A percentile compares a stretch with the other conserved stretches of the same genome.
phyloP scores from a whole-genome alignment of 73 alveolate species.

The Tetrahymena borealis region DNA sequence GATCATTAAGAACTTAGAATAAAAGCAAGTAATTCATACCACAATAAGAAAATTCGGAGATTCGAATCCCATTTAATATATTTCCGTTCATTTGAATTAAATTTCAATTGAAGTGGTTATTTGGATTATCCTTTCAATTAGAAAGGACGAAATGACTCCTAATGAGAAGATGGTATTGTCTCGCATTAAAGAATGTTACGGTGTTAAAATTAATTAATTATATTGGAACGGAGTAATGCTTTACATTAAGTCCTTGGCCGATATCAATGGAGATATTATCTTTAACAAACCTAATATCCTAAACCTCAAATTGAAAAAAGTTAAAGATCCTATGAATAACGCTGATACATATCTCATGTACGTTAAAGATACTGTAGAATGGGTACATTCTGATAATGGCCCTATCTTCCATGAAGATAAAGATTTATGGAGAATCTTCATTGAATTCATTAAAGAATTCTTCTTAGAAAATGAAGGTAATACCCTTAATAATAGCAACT shows the following conservation, averaged over 20 bases:
- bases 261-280: conserved; percentile 20
- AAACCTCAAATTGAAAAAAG: not conserved
- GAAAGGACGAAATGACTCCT: conserved; percentile 72
- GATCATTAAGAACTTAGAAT: not conserved
- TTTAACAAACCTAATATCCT: not conserved
- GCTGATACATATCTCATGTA: conserved; percentile 15
- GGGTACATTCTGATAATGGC: not conserved
- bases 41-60: not conserved
- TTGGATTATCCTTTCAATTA: conserved; percentile 56
- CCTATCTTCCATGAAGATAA: conserved; percentile 18
- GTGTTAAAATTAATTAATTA: conserved; percentile 48
- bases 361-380: conserved; percentile 16
- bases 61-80: not conserved
- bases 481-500: not conserved
- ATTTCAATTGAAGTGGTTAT: not conserved
- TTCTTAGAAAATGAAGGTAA: not conserved
- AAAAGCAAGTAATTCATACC: not conserved
- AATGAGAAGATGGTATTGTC: conserved; percentile 66
- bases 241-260: conserved; percentile 11
- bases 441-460: conserved; percentile 10
- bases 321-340: conserved; percentile 3
- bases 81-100: not conserved
- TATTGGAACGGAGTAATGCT: conserved; percentile 63
- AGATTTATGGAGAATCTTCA: conserved; percentile 18
- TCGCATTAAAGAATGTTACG: conserved; percentile 67